phyloP scores from a whole-genome alignment of 2,329 filamentous ascomycete genomes.

The Stenocarpella maydis region DNA sequence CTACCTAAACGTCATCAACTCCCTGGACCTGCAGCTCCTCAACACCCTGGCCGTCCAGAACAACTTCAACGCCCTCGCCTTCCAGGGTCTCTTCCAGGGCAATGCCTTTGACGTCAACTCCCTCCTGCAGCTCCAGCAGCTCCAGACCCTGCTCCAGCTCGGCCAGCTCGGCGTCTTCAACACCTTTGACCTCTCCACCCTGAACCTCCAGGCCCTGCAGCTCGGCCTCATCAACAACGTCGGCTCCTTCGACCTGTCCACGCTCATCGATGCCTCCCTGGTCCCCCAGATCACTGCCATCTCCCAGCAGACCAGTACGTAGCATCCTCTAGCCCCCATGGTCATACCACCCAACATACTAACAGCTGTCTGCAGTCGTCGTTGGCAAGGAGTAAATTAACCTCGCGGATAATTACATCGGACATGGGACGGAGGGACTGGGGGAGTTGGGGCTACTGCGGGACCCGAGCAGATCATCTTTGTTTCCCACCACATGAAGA shows the following conservation, averaged over 20 bases:
- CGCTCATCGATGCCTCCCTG: constrained; percentile 38
- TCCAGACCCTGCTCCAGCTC: constrained; percentile 49
- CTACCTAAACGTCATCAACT: constrained; percentile 58
- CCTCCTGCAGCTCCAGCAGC: constrained; percentile 51
- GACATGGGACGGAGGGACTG: not conserved
- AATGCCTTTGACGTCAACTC: constrained; percentile 51
- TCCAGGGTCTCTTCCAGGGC: constrained; percentile 52
- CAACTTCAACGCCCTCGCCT: constrained; percentile 54
- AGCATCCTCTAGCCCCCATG: not conserved
- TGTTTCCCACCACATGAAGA: constrained; percentile 25
- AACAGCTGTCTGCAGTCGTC: not conserved
- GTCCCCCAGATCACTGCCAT: constrained; percentile 39
- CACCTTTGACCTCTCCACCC: constrained; percentile 41
- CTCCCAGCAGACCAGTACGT: constrained; percentile 32
- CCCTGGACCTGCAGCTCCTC: constrained; percentile 54
- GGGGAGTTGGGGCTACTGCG: not conserved
- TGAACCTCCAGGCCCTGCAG: constrained; percentile 41
- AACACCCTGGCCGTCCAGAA: constrained; percentile 51
- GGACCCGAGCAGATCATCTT: constrained; percentile 6
- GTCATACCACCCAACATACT: not conserved
- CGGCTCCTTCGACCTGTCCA: constrained; percentile 41
- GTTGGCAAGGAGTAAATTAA: constrained; percentile 21
- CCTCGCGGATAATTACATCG: not conserved
- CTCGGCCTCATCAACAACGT: constrained; percentile 42
- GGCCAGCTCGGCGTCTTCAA: constrained; percentile 43